Base-by-base conservation (phyloP, 495 filamentous ascomycete species). In the Melanomma pulvis-pyrius region DNA sequence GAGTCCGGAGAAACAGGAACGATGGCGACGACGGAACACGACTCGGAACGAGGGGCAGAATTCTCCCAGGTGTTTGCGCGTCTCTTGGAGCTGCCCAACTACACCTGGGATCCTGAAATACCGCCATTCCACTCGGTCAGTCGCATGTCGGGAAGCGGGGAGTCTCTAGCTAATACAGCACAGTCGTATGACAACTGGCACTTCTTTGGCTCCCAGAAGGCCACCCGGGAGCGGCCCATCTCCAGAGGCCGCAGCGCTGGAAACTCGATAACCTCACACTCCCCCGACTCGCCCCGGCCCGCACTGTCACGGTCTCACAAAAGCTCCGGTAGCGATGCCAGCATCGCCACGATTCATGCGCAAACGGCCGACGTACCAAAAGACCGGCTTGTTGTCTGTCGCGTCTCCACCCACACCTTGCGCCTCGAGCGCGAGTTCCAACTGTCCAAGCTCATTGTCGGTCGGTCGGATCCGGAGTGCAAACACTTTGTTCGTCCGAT, bases 391-490 rank as follows among this genome's bases (percentile, higher is more conserved):
- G 86, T 97, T 15, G 78, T 96, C 28, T 92, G 91, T 47, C 83
- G 90, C 11, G 81, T 96, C 29, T 96, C 92, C 0, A 87, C 83
- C 58, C 91, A 96, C 75, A 80, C 85, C 13, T 81, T 96, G 47
- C 84, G 92, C 21, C 82, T 96, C 51, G 92, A 97, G 77, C 84
- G 92, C 54, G 88, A 92, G 72, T 96, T 88, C 73, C 90, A 94
- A 68, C 88, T 93, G 69, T 82, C 85, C 61, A 89, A 87, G 75
- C 84, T 81, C 47, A 78, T 96, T 44, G 82, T 89, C 49, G 79
- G 87, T 59, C 84, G 86, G 8, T 86, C 86, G 6, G 92, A 94
- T 68, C 88, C 89, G 1, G 82, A 89, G 15, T 88, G 84, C 65
- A 80, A 84, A 60, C 90, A 92, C 71, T 92, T 92, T 48, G 82